phyloP scores from a whole-genome alignment of 2,329 filamentous ascomycete genomes.

The Hortaea werneckii region DNA sequence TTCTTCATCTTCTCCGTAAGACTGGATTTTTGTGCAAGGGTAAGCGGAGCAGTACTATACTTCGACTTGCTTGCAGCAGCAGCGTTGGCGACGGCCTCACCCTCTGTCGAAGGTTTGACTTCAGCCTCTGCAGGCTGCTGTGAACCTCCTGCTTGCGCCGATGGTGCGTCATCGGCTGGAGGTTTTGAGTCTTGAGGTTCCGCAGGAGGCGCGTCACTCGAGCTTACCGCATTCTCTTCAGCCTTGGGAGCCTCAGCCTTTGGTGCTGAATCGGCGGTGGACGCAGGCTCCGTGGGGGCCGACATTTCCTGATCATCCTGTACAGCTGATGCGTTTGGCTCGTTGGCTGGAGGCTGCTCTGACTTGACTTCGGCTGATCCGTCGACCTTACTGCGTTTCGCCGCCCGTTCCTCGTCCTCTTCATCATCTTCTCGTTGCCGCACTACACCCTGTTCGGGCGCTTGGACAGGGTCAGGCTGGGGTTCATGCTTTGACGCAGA shows the following conservation, averaged over 20 bases:
- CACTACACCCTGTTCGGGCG: slow-evolving; percentile 46
- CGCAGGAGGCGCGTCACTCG: neutral
- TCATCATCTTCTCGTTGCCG: slow-evolving; percentile 63
- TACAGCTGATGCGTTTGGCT: neutral
- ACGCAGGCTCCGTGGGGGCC: neutral
- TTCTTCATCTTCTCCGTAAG: slow-evolving; percentile 58
- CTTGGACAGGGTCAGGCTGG: neutral
- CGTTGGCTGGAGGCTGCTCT: neutral
- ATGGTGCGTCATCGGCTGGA: neutral
- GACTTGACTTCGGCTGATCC: slow-evolving; percentile 9
- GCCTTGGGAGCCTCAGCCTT: neutral
- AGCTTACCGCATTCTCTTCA: neutral
- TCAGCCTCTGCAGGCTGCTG: neutral
- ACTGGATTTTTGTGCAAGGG: slow-evolving; percentile 50
- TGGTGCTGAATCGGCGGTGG: neutral
- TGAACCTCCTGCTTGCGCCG: neutral
- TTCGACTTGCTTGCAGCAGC: slow-evolving; percentile 11
- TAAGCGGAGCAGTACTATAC: slow-evolving; percentile 40
- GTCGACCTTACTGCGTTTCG: slow-evolving; percentile 74
- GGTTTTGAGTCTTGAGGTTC: neutral
- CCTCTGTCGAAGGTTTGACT: slow-evolving; percentile 12
- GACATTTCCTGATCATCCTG: neutral
- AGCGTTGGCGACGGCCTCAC: slow-evolving; percentile 5
- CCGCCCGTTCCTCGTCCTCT: slow-evolving; percentile 49
- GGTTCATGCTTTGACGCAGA: neutral